phyloP scores from a whole-genome alignment of 345 rosid genomes.

The Euphorbia tirucalli region DNA sequence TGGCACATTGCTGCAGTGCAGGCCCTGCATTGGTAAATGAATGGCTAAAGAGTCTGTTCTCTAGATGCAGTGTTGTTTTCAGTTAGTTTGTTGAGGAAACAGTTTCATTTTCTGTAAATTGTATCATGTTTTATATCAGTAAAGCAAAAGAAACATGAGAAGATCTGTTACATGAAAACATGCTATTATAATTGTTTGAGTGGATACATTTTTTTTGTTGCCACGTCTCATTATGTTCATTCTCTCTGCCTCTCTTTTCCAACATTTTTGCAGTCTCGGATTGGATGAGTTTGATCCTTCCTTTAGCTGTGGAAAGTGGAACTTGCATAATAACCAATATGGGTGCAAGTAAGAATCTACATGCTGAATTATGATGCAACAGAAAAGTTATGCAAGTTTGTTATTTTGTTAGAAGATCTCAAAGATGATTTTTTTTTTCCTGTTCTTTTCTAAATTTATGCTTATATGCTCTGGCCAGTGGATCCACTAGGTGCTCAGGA shows the following conservation, averaged over 20 bases:
- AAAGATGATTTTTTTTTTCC: neutral
- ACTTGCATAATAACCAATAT: conserved; percentile 80
- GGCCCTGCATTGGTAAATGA: neutral
- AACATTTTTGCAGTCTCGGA: conserved; percentile 53
- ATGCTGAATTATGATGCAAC: neutral
- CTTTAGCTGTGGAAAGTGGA: conserved; percentile 70
- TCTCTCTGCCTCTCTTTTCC: neutral
- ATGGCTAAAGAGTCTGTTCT: neutral
- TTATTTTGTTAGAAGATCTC: neutral
- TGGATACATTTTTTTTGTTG: neutral
- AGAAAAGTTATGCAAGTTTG: neutral
- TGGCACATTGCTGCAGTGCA: neutral
- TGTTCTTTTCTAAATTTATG: neutral
- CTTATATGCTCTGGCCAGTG: conserved; percentile 39
- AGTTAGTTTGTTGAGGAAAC: neutral
- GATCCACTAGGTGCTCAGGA: conserved; percentile 77
- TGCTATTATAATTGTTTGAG: neutral
- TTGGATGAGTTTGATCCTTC: conserved; percentile 79
- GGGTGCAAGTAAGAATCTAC: conserved; percentile 72
- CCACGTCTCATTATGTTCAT: neutral
- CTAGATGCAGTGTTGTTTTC: neutral
- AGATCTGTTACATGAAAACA: neutral
- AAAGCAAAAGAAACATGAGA: neutral
- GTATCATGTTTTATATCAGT: neutral
- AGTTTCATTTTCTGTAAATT: neutral